Conservation (phyloP, 2,329 filamentous ascomycete species). For the Blumeriella jaapii region DNA sequence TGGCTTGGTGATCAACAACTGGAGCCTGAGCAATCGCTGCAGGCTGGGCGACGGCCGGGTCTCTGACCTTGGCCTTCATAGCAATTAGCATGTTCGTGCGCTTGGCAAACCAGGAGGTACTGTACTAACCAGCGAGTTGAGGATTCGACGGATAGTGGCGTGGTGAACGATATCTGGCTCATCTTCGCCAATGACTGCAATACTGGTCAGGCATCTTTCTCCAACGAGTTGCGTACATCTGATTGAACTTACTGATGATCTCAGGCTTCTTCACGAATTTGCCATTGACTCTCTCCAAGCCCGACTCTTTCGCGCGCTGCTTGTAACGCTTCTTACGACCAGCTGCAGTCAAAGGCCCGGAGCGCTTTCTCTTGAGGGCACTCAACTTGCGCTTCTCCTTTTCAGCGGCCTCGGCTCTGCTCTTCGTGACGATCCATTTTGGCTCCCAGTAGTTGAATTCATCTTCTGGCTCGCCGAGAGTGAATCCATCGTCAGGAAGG, state of each 20-base stretch:
- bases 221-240: no score
- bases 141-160: background rate
- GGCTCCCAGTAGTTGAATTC: conserved; percentile 8
- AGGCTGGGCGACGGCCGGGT: no score
- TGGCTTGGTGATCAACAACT: no score
- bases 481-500: conserved; percentile 4
- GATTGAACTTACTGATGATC: conserved; percentile 1
- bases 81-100: no score
- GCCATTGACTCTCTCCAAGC: conserved; percentile 2
- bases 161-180: background rate
- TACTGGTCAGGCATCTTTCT: background rate
- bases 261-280: conserved; percentile 3
- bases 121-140: background rate
- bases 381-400: conserved; percentile 1
- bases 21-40: no score
- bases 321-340: conserved; percentile 5
- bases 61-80: no score
- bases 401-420: background rate
- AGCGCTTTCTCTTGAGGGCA: conserved; percentile 1
- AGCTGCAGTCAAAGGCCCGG: conserved; percentile 2
- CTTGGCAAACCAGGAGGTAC: background rate
- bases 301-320: conserved; percentile 1
- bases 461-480: conserved; percentile 7
- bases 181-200: conserved; percentile 1
- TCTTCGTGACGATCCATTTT: background rate